phyloP scores from a whole-genome alignment of 306 rosid genomes.

The Cicer arietinum region DNA sequence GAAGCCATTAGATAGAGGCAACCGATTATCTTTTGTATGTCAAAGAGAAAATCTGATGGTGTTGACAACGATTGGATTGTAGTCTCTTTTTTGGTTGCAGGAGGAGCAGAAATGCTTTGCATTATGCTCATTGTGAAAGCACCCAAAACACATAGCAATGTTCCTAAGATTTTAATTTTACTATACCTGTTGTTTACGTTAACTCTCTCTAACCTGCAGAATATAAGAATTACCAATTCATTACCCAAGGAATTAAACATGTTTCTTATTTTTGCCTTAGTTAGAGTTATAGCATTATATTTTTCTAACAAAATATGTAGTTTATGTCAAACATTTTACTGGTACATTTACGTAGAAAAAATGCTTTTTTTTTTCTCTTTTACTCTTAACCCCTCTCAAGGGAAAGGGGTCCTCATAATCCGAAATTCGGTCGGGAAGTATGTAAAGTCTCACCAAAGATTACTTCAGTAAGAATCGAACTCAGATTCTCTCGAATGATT shows the following conservation, averaged over 20 bases:
- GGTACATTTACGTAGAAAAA: no score
- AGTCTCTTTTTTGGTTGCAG: slow-evolving; percentile 11
- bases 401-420: no score
- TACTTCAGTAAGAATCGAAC: no score
- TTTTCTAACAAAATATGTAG: no score
- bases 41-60: slow-evolving; percentile 48
- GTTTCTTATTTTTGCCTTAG: neutral
- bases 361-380: no score
- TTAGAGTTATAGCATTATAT: neutral
- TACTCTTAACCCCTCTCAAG: no score
- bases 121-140: slow-evolving; percentile 79
- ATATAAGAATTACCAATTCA: neutral
- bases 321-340: no score
- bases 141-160: slow-evolving; percentile 76
- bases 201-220: slow-evolving; percentile 79
- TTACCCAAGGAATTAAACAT: neutral
- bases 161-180: slow-evolving; percentile 76
- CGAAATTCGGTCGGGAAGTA: no score
- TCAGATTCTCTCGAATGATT: no score
- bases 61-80: slow-evolving; percentile 16
- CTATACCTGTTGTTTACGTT: slow-evolving; percentile 63
- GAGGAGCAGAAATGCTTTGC: slow-evolving; percentile 61
- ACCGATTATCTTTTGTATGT: slow-evolving; percentile 68
- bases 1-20: slow-evolving; percentile 74
- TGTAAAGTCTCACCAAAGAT: no score